Percentiles rank a stretch among this genome's conserved stretches.
These are phyloP conservation scores for Panicum hallii DNA, from an alignment of 202 grass and related monocot genomes.

Conservation along the genomic window DNA sequence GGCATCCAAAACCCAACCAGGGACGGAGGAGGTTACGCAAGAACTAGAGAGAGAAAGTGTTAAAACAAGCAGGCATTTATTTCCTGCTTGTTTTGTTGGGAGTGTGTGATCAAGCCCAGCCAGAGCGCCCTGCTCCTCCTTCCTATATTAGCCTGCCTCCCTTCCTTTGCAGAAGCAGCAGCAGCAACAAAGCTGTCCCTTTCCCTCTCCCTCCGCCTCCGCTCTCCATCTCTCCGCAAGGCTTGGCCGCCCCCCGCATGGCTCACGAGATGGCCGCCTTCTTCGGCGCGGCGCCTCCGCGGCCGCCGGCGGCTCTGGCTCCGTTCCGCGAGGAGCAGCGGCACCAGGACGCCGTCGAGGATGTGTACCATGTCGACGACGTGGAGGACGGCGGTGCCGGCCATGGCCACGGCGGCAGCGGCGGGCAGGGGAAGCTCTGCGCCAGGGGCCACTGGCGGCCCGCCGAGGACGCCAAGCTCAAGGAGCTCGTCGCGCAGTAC, in stretches of 20 bases:
- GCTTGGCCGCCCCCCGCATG: not conserved
- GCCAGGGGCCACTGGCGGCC: slow-evolving; percentile 87
- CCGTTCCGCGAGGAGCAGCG: slow-evolving; percentile 25
- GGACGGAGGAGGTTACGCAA: slow-evolving; percentile 4
- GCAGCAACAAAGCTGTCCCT: slow-evolving; percentile 33
- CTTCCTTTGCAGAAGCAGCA: slow-evolving; percentile 22
- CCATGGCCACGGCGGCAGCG: not conserved
- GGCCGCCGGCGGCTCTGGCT: slow-evolving; percentile 9
- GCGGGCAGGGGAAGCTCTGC: slow-evolving; percentile 60
- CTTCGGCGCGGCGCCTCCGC: slow-evolving; percentile 40
- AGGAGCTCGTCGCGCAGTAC: slow-evolving; percentile 71
- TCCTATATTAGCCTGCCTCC: slow-evolving; percentile 47
- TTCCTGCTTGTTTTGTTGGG: slow-evolving; percentile 29
- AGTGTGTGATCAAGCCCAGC: not conserved
- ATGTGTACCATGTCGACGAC: slow-evolving; percentile 44
- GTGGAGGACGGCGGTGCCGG: slow-evolving; percentile 30
- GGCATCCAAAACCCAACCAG: slow-evolving; percentile 38
- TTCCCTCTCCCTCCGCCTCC: slow-evolving; percentile 26
- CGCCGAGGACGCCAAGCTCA: slow-evolving; percentile 88
- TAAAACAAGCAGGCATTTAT: slow-evolving; percentile 37
- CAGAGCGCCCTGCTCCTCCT: not conserved
- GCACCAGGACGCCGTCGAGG: not conserved
- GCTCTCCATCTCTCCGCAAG: not conserved
- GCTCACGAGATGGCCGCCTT: slow-evolving; percentile 40
- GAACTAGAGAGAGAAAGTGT: not conserved